Evolutionary conservation across 345 rosid genomes (phyloP), one percentile per base, ranked within the genome.

Genomic region (Euphorbia tirucalli): DNA sequence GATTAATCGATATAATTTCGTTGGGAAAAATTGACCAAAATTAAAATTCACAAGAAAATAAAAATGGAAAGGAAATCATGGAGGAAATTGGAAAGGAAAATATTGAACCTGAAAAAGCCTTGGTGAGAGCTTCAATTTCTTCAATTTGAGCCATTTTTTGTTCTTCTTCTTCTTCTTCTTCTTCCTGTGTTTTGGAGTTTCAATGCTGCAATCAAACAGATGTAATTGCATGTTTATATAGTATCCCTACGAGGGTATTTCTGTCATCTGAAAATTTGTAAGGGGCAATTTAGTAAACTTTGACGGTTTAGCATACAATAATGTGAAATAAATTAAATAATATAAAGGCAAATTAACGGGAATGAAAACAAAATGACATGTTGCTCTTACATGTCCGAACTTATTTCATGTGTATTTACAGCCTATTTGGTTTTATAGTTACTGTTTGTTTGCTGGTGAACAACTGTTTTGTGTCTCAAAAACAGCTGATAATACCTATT

Each of bases 61-160:
- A n/a, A n/a, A 19, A 27, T 7, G 1, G 1, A 24, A 44, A n/a
- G n/a, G n/a, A n/a, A n/a, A n/a, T n/a, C n/a, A n/a, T n/a, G n/a
- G n/a, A n/a, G 11, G 30, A n/a, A 48, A 63, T 10, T 46, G 4
- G 21, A 39, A 31, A 1, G 10, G 41, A 22, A 19, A 5, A 18
- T 18, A 16, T 5, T 50, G 56, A 18, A 94, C 98, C 97, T 83
- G 97, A 81, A 81, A 92, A 84, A 21, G 96, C 93, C 57, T 75
- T 80, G 71, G 72, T 28, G 71, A 95, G 84, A 73, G 85, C 78
- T 76, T 87, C 84, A 58, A 84, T 7, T 1, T 76, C 85, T 18
- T 70, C 70, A 18, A 87, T 66, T 14, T 70, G 80, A 72, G 87
- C 89, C 98, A 90, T 93, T 65, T 63, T 21, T 50, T 41, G 9